Evolutionary conservation across 1,139 yeast genomes (phyloP), one percentile per base, ranked within the genome.

Genomic region (Magnusiomyces ingens): DNA sequence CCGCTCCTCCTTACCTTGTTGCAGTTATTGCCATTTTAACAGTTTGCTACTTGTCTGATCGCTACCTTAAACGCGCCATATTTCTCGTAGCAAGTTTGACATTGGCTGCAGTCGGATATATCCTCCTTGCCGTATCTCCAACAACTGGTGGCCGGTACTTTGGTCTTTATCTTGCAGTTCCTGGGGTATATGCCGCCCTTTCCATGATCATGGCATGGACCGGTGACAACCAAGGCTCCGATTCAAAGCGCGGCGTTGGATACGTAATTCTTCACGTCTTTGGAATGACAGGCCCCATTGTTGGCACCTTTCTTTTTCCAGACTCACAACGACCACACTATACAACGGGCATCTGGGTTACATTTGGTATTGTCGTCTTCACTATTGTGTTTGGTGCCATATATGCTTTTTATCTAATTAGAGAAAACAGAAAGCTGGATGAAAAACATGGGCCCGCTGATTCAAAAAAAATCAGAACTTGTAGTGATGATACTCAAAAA

Each of bases 221-320:
- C 11, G 65, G 64, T 41, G 67, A 68, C 54, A 67, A 68, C 55
- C 70, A 67, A 47, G 65, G 68, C 11, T 58, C 66, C 13, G 70
- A 67, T 48, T 55, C 67, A 10, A 59, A 61, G 35, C 59, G 67
- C 49, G 67, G 67, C 29, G 59, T 61, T 15, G 69, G 68, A 8
- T 62, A 60, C 52, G 64, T 66, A 36, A 49, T 67, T 52, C 52
- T 67, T 26, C 67, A 67, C 53, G 56, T 65, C 15, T 56, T 67
- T 35, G 71, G 71, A 19, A 68, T 67, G 53, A 65, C 68, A 45
- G 70, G 70, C 8, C 69, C 71, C 10, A 49, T 67, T 29, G 59
- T 68, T 2, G 71, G 71, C 3, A 66, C 69, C 12, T 57, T 67
- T 8, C 48, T 67, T 22, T 67, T 62, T 52, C 71, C 71, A 2